Base-by-base conservation (phyloP, 352 stramenopile genomes). In the Globisporangium uncinulatum region DNA sequence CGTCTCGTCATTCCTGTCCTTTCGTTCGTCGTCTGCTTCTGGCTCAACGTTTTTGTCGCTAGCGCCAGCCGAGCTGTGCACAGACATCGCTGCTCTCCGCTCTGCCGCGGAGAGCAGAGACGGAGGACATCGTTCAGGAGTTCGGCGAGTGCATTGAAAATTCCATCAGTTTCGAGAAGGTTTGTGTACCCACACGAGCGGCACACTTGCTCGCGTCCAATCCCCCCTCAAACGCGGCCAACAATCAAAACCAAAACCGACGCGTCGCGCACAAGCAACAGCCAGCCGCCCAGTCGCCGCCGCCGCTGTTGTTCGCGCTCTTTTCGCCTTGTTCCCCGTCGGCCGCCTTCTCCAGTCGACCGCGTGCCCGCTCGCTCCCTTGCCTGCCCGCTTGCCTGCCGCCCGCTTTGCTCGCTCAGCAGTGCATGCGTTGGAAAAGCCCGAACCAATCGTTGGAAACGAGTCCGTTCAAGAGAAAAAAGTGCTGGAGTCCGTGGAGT, bases 361-460 rank as follows among this genome's bases (percentile, higher is more conserved):
- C 39, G 13, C 57, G 5, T 43, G 13, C 42, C n/a, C 41, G 11
- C 46, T 34, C 14, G 29, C 36, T 9, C 15, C 5, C 14, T n/a
- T 2, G 41, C 41, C 41, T 20, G 41, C 41, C 39, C 15, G 39
- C 39, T 11, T 46, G 49, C 50, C 37, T 36, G 32, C 34, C 51
- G 17, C 34, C 29, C 34, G 43, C 58, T 48, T 65, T 62, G 51
- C 61, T 65, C 43, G 52, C 74, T 67, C 69, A 72, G 70, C 82
- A 73, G 82, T 92, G 82, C 80, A 92, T 92, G 82, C 82, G 80
- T 90, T 92, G 87, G 80, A 79, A 87, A 90, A 88, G 76, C 72
- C 63, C 54, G 74, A 79, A 71, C 68, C 61, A 75, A 73, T 68
- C 79, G 63, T 83, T 89, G 70, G 76, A 87, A 80, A 83, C 79